Base-by-base conservation (phyloP, 768 basidiomycete species). In the Tephrocybe sp. region DNA sequence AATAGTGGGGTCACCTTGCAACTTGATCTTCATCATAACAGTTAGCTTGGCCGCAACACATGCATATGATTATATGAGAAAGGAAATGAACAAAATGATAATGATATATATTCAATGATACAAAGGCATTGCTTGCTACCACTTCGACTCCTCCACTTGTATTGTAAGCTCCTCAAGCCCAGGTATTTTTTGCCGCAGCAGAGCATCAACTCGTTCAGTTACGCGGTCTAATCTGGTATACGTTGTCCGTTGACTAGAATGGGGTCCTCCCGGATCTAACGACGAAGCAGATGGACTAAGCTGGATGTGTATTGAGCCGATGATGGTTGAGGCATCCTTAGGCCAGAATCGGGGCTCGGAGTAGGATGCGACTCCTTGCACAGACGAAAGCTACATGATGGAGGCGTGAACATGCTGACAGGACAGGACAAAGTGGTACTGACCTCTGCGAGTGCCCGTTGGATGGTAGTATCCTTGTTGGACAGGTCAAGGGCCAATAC, bases 261-360 rank as follows among this genome's bases (percentile, higher is more conserved):
- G 79, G 2, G 78, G 79, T 1, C 75, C 77, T 25, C 71, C 67
- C 0, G 83, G 80, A 55, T 88, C 82, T 56, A 75, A 63, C 0
- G 78, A 69, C 0, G 84, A 76, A 1, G 75, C 68, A 0, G 87
- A 83, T 9, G 78, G 80, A 8, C 80, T 75, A n/a, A 99, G 77
- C 56, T 92, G 91, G 41, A 99, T 82, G 63, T 91, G 92, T 47
- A 98, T 92, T 6, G 92, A 92, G 19, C 96, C 97, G 58, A 98
- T 84, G 31, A 97, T 64, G 37, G 82, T 84, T 2, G 80, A 77
- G 4, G 91, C 81, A 66, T 98, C 95, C 68, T 96, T 94, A 0
- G 94, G 94, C 97, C 97, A 98, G 68, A 99, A 97, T 21, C 92
- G 80, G 0, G 95, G 83, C 1, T 78, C 75, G 2, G 83, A 83